Percentiles rank a stretch among this genome's conserved stretches.
phyloP scores from a whole-genome alignment of 2,329 filamentous ascomycete genomes.

The Aureobasidium sp. region DNA sequence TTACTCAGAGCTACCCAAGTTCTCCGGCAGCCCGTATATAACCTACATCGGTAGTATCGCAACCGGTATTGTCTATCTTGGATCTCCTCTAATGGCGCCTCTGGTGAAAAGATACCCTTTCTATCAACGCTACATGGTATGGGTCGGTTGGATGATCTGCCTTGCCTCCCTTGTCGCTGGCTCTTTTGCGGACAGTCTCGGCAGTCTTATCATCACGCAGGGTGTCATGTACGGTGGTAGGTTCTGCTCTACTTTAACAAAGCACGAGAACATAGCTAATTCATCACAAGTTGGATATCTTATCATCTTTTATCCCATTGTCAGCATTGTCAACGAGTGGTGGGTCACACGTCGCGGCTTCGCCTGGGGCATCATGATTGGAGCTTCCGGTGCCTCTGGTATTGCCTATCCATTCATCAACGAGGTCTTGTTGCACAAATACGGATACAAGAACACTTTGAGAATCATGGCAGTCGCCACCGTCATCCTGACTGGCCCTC shows the following conservation, averaged over 20 bases:
- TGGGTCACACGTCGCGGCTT: constrained; percentile 25
- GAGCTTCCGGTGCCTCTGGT: constrained; percentile 23
- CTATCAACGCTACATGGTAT: constrained; percentile 40
- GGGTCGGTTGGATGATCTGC: constrained; percentile 35
- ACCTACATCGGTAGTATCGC: constrained; percentile 59
- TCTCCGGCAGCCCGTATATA: constrained; percentile 41
- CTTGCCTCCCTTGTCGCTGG: constrained; percentile 22
- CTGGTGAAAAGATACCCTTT: constrained; percentile 34
- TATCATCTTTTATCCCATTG: constrained; percentile 25
- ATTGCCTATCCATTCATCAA: constrained; percentile 23
- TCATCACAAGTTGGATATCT: constrained; percentile 49
- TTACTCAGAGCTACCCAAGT: too few relatives aligned
- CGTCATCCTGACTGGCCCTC: constrained; percentile 27
- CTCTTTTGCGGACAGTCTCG: constrained; percentile 44
- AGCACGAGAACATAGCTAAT: too few relatives aligned
- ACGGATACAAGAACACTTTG: constrained; percentile 24
- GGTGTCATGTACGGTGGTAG: constrained; percentile 49
- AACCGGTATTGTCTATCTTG: constrained; percentile 50
- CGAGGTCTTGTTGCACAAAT: constrained; percentile 20
- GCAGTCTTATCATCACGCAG: constrained; percentile 53
- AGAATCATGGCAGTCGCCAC: constrained; percentile 21
- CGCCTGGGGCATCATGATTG: constrained; percentile 23
- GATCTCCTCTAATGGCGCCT: constrained; percentile 44
- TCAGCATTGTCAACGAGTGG: constrained; percentile 27
- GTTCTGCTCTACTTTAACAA: constrained; percentile 38